Evolutionary conservation across 768 basidiomycete species (phyloP).

Genomic region (Coprinopsis cinerea): DNA sequence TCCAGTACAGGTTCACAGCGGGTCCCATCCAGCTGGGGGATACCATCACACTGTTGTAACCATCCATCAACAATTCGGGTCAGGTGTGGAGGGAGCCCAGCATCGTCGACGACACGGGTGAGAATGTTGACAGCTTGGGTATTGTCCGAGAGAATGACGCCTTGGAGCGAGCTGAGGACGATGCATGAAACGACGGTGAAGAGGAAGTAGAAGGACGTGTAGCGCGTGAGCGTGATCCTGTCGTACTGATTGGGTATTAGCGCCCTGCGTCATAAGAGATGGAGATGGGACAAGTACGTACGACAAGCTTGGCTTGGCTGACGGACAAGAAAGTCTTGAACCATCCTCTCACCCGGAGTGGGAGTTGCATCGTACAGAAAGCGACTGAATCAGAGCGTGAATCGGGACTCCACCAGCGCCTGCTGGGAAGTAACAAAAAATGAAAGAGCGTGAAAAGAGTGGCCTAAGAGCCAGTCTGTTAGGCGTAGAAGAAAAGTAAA

Average conservation of each 20-base stretch:
- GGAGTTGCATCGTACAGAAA: background rate
- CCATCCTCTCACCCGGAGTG: background rate
- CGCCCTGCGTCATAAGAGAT: too few species aligned
- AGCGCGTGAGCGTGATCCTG: constrained; percentile 43
- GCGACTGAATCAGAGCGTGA: too few species aligned
- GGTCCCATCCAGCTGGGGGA: constrained; percentile 27
- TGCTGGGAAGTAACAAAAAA: background rate
- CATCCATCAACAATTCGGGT: constrained; percentile 19
- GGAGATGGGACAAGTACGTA: background rate
- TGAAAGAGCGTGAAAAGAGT: too few species aligned
- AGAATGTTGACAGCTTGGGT: constrained; percentile 27
- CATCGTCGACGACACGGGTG: background rate
- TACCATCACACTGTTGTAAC: constrained; percentile 33
- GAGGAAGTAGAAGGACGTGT: constrained; percentile 42
- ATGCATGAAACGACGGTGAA: constrained; percentile 38
- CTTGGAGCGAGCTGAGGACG: constrained; percentile 37
- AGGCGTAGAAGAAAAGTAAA: background rate
- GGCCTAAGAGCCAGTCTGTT: too few species aligned
- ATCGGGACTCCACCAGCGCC: background rate
- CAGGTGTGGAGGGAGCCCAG: constrained; percentile 19
- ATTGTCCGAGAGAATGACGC: constrained; percentile 32
- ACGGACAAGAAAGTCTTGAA: background rate
- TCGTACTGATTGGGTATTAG: constrained; percentile 29
- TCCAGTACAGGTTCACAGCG: constrained; percentile 14
- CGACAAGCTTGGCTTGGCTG: constrained; percentile 5